These are phyloP conservation scores for Triglochin maritima DNA, from an alignment of 106 monocot genomes.

Conservation along the genomic window DNA sequence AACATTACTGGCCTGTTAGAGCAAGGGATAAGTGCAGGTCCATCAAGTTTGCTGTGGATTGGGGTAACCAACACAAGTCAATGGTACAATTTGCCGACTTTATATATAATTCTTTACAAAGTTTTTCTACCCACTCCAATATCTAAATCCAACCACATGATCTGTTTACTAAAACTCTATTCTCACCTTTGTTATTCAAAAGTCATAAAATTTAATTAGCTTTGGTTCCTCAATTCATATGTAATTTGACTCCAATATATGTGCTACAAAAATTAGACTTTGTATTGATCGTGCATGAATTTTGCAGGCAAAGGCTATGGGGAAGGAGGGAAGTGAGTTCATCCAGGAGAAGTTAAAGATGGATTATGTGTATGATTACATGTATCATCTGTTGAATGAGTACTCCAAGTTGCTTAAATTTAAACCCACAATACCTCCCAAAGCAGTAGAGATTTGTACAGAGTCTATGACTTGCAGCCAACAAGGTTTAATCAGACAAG, in stretches of 20 bases:
- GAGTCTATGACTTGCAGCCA: conserved; percentile 41
- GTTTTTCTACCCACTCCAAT: no score
- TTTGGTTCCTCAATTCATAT: no score
- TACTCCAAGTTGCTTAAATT: conserved; percentile 50
- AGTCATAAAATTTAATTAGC: no score
- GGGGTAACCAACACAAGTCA: conserved; percentile 4
- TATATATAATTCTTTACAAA: no score
- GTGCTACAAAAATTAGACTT: no score
- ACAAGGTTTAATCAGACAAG: conserved; percentile 21
- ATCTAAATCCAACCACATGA: no score
- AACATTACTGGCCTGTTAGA: conserved; percentile 72
- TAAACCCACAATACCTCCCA: conserved; percentile 27
- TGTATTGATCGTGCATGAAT: no score
- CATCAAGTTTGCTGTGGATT: conserved; percentile 15
- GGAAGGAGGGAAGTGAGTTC: conserved; percentile 37
- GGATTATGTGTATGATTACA: conserved; percentile 62
- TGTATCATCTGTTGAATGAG: conserved; percentile 57
- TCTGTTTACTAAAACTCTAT: no score
- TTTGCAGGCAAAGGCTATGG: conserved; percentile 50
- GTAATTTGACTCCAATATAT: no score
- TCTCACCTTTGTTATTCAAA: no score
- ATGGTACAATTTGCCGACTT: conserved; percentile 2
- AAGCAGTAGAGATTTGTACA: conserved; percentile 27
- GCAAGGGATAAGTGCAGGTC: conserved; percentile 36
- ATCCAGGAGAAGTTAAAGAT: conserved; percentile 44